Conservation (phyloP, 306 rosid species). For the Vachellia collinsii region DNA sequence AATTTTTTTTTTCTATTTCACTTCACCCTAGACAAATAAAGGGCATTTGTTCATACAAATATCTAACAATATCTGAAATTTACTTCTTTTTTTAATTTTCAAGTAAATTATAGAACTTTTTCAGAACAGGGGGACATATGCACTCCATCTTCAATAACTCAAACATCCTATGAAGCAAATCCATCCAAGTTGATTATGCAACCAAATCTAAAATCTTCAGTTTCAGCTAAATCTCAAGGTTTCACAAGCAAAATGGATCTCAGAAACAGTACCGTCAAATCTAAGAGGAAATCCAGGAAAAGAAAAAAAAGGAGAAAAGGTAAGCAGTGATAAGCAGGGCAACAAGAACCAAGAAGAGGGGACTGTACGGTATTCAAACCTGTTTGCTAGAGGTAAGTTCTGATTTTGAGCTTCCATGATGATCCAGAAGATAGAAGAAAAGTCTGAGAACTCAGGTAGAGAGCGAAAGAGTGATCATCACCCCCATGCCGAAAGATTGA, state of each 20-base stretch:
- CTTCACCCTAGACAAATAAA: background rate
- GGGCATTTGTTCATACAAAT: constrained; percentile 2
- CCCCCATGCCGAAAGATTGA: constrained; percentile 2
- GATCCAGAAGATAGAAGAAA: constrained; percentile 29
- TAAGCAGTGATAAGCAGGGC: constrained; percentile 11
- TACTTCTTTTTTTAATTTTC: background rate
- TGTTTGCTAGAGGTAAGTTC: constrained; percentile 47
- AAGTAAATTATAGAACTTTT: background rate
- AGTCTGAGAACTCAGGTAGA: constrained; percentile 1
- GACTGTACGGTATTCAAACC: constrained; percentile 38
- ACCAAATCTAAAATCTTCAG: constrained; percentile 16
- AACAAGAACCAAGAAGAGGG: background rate
- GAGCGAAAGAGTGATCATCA: background rate
- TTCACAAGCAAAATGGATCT: constrained; percentile 22
- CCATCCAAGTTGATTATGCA: background rate
- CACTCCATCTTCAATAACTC: background rate
- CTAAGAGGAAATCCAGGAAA: background rate
- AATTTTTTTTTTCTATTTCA: background rate
- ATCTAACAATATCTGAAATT: constrained; percentile 7
- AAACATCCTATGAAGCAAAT: background rate
- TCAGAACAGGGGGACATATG: background rate
- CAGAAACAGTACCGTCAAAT: constrained; percentile 33
- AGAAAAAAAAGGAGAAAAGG: background rate
- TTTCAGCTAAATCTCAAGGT: constrained; percentile 9
- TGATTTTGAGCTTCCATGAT: constrained; percentile 42